Conservation (phyloP, 805 yeast genomes). For the Wickerhamomyces sydowiorum region DNA sequence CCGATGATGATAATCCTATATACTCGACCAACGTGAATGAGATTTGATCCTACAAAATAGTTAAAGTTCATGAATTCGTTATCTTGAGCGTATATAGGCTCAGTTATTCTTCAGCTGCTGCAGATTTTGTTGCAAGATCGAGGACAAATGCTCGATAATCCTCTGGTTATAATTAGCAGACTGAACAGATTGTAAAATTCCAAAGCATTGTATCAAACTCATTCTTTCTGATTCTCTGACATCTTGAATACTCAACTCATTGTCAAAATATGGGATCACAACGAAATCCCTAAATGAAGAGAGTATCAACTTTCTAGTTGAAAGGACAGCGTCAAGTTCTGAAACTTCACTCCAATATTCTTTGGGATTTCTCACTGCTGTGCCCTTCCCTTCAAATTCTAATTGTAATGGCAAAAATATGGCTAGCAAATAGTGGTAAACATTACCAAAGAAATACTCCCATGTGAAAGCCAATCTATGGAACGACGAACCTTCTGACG, state of each 20-base stretch:
- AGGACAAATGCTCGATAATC: slow-evolving; percentile 41
- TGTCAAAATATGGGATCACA: slow-evolving; percentile 47
- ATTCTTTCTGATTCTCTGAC: slow-evolving; percentile 28
- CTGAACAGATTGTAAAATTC: slow-evolving; percentile 46
- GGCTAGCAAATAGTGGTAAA: slow-evolving; percentile 54
- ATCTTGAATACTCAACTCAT: slow-evolving; percentile 26
- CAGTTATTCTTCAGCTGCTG: background rate
- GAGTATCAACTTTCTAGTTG: slow-evolving; percentile 36
- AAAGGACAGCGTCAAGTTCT: slow-evolving; percentile 15
- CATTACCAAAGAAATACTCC: slow-evolving; percentile 49
- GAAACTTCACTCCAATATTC: slow-evolving; percentile 24
- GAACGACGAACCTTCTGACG: slow-evolving; percentile 21
- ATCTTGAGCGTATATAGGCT: no score
- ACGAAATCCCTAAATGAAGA: slow-evolving; percentile 47
- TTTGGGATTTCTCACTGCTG: slow-evolving; percentile 18
- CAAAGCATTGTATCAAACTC: slow-evolving; percentile 55
- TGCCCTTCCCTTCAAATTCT: slow-evolving; percentile 31
- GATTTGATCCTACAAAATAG: no score
- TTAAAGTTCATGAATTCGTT: no score
- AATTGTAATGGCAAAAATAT: slow-evolving; percentile 54
- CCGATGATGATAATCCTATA: no score
- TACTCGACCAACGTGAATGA: no score
- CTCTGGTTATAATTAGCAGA: slow-evolving; percentile 51
- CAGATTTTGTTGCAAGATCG: slow-evolving; percentile 11
- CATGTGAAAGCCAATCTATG: slow-evolving; percentile 39